A percentile compares a stretch with the other conserved stretches of the same genome.
These are phyloP conservation scores for Magnusiomyces ingens DNA, from an alignment of 1,139 yeast species.

Conservation along the genomic window DNA sequence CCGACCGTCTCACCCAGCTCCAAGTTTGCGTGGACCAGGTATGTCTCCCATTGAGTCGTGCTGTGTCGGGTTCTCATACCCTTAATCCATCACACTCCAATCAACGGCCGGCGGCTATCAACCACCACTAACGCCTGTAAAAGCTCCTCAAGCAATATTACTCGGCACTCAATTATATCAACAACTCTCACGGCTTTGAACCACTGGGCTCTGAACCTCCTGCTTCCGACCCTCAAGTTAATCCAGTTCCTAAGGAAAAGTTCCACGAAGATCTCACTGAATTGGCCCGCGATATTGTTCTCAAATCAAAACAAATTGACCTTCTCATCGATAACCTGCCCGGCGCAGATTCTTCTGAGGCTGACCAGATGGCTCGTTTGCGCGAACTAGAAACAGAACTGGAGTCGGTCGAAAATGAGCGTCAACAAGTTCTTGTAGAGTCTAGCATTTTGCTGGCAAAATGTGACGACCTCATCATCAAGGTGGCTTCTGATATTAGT, in stretches of 20 bases:
- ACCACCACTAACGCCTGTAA: background rate
- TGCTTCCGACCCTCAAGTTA: slow-evolving; percentile 44
- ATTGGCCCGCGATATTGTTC: slow-evolving; percentile 72
- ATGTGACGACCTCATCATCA: slow-evolving; percentile 64
- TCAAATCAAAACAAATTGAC: slow-evolving; percentile 80
- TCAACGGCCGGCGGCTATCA: too few relatives aligned
- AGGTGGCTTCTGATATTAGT: slow-evolving; percentile 48
- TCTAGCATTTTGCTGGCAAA: slow-evolving; percentile 59
- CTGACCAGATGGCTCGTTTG: slow-evolving; percentile 62
- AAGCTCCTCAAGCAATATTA: slow-evolving; percentile 80
- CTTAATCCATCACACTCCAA: too few relatives aligned
- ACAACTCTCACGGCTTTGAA: slow-evolving; percentile 57
- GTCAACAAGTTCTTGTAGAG: slow-evolving; percentile 51
- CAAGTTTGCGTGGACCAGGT: slow-evolving; percentile 84
- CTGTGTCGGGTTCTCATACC: too few relatives aligned
- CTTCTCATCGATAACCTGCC: slow-evolving; percentile 85
- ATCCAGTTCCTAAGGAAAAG: slow-evolving; percentile 34
- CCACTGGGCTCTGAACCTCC: slow-evolving; percentile 46
- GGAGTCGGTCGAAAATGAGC: slow-evolving; percentile 51
- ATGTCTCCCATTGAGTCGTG: slow-evolving; percentile 18
- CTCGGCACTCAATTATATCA: slow-evolving; percentile 83
- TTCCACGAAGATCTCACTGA: slow-evolving; percentile 39
- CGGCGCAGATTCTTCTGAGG: slow-evolving; percentile 82
- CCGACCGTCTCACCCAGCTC: slow-evolving; percentile 86
- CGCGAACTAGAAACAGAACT: slow-evolving; percentile 59